phyloP scores from a whole-genome alignment of 2,329 filamentous ascomycete genomes.

The Myrmaecium sp. region DNA sequence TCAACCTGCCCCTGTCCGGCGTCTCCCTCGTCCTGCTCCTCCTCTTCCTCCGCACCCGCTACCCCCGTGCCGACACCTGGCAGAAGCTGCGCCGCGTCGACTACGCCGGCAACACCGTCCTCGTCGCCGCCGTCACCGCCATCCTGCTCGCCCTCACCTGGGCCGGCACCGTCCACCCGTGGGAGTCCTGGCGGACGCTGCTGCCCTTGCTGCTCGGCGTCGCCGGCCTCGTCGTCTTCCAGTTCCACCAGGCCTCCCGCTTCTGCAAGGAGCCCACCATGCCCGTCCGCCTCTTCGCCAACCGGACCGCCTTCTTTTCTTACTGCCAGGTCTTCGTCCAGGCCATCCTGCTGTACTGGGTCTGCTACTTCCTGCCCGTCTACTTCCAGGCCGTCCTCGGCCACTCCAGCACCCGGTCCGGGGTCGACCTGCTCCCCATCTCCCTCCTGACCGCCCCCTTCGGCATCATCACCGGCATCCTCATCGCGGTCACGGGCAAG shows the following conservation, averaged over 20 bases:
- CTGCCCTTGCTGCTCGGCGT: constrained; percentile 28
- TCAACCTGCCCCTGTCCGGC: constrained; percentile 18
- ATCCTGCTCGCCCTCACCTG: constrained; percentile 29
- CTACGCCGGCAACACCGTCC: constrained; percentile 25
- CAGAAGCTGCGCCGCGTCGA: constrained; percentile 19
- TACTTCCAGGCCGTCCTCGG: constrained; percentile 28
- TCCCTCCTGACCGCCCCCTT: constrained; percentile 11
- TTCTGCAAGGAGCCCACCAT: constrained; percentile 19
- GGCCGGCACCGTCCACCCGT: constrained; percentile 26
- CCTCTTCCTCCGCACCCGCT: constrained; percentile 23
- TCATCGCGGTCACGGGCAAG: constrained; percentile 14
- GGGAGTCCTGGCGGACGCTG: constrained; percentile 24
- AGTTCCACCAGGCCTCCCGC: constrained; percentile 22
- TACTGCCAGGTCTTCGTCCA: constrained; percentile 23
- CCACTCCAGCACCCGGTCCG: constrained; percentile 16
- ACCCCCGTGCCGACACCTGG: constrained; percentile 8
- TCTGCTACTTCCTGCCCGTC: constrained; percentile 26
- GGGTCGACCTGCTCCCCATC: constrained; percentile 17
- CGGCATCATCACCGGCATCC: constrained; percentile 10
- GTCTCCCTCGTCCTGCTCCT: constrained; percentile 13
- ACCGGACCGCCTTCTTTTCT: constrained; percentile 19
- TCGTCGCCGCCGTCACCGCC: constrained; percentile 23
- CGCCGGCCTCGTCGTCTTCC: constrained; percentile 21
- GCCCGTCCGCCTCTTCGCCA: constrained; percentile 27
- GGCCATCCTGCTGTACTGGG: constrained; percentile 19